Base-by-base conservation (phyloP, 441 rosid species). In the Pelargonium australe region DNA sequence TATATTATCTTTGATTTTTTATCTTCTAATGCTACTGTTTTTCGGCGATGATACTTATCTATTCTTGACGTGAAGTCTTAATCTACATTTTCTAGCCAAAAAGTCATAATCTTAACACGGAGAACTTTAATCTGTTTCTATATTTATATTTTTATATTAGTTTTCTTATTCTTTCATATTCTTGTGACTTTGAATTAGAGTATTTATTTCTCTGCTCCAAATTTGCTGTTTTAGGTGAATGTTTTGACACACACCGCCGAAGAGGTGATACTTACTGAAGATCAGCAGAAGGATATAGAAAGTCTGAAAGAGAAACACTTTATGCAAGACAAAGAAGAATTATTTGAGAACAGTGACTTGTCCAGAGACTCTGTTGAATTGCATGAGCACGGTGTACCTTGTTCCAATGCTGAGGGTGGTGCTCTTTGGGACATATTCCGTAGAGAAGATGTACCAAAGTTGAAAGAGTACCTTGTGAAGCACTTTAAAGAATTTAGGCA, bases 401-500 rank as follows among this genome's bases (percentile, higher is more conserved):
- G 72, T 16, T 23, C 25, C 14, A 71, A 77, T 53, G 74, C 57
- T 47, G 84, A 83, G 14, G 89, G 85, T 67, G 91, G 91, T 74
- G 96, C 97, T 66, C 70, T 89, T 7, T 94, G 98, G 97, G 98
- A 93, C 75, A 86, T 93, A 73, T 93, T 91, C 68, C 87, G 95
- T 64, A 83, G 92, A 73, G 74, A 89, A 83, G 98, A 91, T 83
- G 85, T 82, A 73, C 81, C 87, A 9, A 85, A 85, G 82, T 73
- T 93, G 78, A 77, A 81, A 76, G 80, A 81, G 14, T 93, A 86
- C 78, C 87, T 94, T 44, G 44, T 57, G 53, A 86, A 78, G 76
- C 92, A 89, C 74, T 85, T 80, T 64, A 76, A 70, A 62, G 96
- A 93, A 78, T 93, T 93, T 73, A 85, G 73, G 3, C 60, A 53